phyloP scores from a whole-genome alignment of 768 basidiomycete species.

The Kwoniella dendrophila region DNA sequence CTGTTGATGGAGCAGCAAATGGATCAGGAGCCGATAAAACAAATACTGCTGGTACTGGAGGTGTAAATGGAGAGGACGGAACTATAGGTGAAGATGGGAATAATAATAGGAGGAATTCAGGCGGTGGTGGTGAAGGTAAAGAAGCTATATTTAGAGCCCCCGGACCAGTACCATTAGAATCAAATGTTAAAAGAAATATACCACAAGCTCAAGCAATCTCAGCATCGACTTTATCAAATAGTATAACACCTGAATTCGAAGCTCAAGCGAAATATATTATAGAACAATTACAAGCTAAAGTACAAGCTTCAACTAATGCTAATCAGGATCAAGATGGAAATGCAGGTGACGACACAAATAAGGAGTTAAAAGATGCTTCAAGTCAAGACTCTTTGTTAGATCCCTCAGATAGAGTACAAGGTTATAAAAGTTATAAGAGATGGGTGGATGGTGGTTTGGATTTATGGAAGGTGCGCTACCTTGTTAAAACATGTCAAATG shows the following conservation, averaged over 20 bases:
- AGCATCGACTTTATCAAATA: constrained; percentile 46
- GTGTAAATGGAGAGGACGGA: too few species aligned
- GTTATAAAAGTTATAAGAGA: constrained; percentile 49
- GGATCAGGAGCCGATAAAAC: constrained; percentile 1
- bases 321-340: too few species aligned
- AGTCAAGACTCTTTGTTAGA: constrained; percentile 47
- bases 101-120: constrained; percentile 18
- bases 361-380: constrained; percentile 23
- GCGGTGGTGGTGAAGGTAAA: constrained; percentile 11
- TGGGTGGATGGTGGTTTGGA: constrained; percentile 57
- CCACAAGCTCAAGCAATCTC: constrained; percentile 50
- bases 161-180: constrained; percentile 43
- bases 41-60: too few species aligned
- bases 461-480: constrained; percentile 53
- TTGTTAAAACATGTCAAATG: background rate
- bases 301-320: constrained; percentile 30
- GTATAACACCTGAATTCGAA: constrained; percentile 53
- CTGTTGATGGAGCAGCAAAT: constrained; percentile 6
- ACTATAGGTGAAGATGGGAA: constrained; percentile 30
- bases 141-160: constrained; percentile 48
- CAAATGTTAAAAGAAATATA: constrained; percentile 52
- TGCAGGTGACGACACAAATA: constrained; percentile 30
- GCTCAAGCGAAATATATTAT: constrained; percentile 54
- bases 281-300: constrained; percentile 46
- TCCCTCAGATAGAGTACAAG: constrained; percentile 51